Conservation (phyloP, 495 filamentous ascomycete genomes). For the Entonaema liquescens region DNA sequence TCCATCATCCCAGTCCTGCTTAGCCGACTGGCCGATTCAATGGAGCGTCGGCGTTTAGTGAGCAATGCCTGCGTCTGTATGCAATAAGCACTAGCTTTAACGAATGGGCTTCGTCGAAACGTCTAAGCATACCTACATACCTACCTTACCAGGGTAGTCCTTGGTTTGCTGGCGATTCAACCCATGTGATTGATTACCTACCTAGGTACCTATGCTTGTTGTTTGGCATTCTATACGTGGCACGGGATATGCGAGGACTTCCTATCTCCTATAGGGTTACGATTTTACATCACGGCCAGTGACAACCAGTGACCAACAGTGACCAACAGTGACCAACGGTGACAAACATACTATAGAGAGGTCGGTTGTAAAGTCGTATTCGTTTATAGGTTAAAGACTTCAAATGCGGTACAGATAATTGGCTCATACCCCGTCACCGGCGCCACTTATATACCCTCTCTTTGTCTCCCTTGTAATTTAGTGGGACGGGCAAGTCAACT, state of each 20-base stretch:
- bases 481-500: background rate
- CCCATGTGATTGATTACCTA: background rate
- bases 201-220: too few relatives aligned
- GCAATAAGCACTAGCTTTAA: background rate
- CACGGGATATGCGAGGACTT: background rate
- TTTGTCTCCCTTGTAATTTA: background rate
- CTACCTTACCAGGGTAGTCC: background rate
- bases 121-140: background rate
- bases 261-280: too few relatives aligned
- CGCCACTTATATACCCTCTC: background rate
- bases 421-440: background rate
- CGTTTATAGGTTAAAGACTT: background rate
- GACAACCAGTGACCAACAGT: too few relatives aligned
- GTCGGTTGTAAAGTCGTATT: background rate
- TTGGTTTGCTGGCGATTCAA: background rate
- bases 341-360: background rate
- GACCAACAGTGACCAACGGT: too few relatives aligned
- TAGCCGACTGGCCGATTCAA: too few relatives aligned
- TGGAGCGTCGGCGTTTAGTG: background rate
- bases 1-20: background rate
- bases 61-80: background rate
- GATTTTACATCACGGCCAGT: too few relatives aligned
- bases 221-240: background rate
- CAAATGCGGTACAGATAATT: background rate
- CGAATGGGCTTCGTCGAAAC: background rate